Percentiles rank a stretch among this genome's conserved stretches.
Evolutionary conservation across 2,329 filamentous ascomycete species (phyloP).

Genomic region (Stenocarpella maydis): DNA sequence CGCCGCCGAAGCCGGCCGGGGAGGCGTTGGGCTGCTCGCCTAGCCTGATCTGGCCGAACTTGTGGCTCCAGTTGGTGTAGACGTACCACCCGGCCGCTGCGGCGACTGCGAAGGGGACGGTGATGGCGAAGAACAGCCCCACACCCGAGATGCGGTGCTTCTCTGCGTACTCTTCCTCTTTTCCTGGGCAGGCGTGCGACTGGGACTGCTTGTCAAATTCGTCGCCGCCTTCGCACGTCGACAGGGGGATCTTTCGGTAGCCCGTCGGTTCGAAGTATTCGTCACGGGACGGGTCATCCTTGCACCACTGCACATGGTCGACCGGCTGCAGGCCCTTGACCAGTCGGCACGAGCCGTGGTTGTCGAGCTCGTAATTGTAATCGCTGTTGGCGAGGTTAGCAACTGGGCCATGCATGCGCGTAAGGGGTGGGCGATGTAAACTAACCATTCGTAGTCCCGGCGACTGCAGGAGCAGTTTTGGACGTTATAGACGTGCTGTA

Average conservation of each 20-base stretch:
- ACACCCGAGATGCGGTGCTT: slow-evolving; percentile 75
- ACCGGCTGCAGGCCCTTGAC: slow-evolving; percentile 75
- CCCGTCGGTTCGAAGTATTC: slow-evolving; percentile 88
- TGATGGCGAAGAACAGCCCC: slow-evolving; percentile 85
- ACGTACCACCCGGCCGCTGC: slow-evolving; percentile 82
- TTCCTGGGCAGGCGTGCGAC: slow-evolving; percentile 74
- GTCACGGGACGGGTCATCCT: slow-evolving; percentile 69
- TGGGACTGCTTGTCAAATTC: slow-evolving; percentile 75
- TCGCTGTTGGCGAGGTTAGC: slow-evolving; percentile 65
- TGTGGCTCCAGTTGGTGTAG: slow-evolving; percentile 84
- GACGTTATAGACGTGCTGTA: slow-evolving; percentile 76
- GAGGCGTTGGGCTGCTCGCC: slow-evolving; percentile 65
- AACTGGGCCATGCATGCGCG: background rate
- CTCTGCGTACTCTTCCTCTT: slow-evolving; percentile 81
- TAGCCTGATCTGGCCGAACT: slow-evolving; percentile 91
- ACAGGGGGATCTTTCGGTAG: slow-evolving; percentile 88
- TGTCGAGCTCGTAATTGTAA: slow-evolving; percentile 88
- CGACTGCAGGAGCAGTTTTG: slow-evolving; percentile 84
- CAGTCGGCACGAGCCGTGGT: slow-evolving; percentile 78
- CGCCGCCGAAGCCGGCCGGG: slow-evolving; percentile 44
- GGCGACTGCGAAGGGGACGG: slow-evolving; percentile 77
- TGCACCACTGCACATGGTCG: slow-evolving; percentile 59
- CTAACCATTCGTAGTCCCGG: slow-evolving; percentile 91
- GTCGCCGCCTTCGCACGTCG: slow-evolving; percentile 80
- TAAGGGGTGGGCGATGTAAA: slow-evolving; percentile 32